Evolutionary conservation across 2,329 filamentous ascomycete species (phyloP).

Genomic region (Aspergillus udagawae): DNA sequence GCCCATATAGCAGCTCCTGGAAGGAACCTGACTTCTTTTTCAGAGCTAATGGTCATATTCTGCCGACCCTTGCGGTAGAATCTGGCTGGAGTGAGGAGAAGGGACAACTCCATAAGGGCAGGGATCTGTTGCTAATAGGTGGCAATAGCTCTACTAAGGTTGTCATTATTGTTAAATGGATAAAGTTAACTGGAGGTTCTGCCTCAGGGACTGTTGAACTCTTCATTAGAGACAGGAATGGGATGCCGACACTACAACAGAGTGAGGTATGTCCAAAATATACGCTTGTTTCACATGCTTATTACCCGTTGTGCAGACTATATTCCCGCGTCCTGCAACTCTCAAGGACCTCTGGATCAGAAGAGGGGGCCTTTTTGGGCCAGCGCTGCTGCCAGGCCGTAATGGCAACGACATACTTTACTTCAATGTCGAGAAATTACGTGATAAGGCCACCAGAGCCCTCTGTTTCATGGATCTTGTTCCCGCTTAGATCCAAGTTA

Average conservation of each 20-base stretch:
- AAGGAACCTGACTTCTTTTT: conserved; percentile 14
- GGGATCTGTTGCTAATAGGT: conserved; percentile 10
- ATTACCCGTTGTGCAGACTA: background rate
- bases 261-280: background rate
- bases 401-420: background rate
- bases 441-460: background rate
- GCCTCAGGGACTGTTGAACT: background rate
- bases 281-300: background rate
- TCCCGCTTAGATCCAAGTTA: background rate
- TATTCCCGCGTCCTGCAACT: background rate
- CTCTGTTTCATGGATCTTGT: background rate
- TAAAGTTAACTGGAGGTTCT: background rate
- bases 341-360: background rate
- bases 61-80: conserved; percentile 6
- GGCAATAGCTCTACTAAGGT: background rate
- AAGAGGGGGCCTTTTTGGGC: background rate
- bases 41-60: background rate
- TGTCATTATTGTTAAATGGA: background rate
- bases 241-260: background rate
- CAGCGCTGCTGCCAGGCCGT: background rate
- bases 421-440: background rate
- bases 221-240: background rate
- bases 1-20: conserved; percentile 9
- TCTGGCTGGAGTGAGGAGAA: conserved; percentile 6
- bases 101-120: conserved; percentile 4